Conservation (phyloP, 1,284 basidiomycete species). For the Cryptococcus jaspeensis region DNA sequence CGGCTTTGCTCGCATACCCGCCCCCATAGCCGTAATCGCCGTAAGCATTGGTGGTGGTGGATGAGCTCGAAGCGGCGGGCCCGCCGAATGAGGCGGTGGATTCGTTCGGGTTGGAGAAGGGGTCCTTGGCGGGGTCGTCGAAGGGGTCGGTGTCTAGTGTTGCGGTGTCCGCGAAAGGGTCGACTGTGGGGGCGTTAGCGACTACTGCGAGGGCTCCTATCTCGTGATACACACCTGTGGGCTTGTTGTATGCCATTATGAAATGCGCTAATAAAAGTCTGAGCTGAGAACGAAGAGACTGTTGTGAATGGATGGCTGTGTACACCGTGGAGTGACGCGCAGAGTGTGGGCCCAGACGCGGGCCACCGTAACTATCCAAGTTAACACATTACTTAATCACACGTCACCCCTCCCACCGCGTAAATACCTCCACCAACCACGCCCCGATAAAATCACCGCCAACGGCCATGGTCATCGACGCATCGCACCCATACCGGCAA, state of each 20-base stretch:
- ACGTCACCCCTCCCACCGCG: too few species aligned
- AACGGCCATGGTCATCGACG: background rate
- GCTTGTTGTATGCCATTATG: too few species aligned
- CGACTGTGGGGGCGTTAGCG: background rate
- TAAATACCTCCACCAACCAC: background rate
- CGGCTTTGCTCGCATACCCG: constrained; percentile 8
- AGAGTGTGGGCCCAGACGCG: too few species aligned
- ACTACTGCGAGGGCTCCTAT: too few species aligned
- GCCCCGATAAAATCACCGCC: background rate
- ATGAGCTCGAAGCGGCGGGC: background rate
- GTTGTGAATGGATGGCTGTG: too few species aligned
- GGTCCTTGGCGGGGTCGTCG: constrained; percentile 34
- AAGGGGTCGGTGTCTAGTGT: constrained; percentile 36
- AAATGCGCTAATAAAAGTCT: too few species aligned
- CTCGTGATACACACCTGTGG: too few species aligned
- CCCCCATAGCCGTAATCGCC: constrained; percentile 14
- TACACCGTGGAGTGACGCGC: too few species aligned
- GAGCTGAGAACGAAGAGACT: too few species aligned
- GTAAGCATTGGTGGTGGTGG: constrained; percentile 11
- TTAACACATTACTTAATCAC: too few species aligned
- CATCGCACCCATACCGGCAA: background rate
- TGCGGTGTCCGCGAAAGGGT: constrained; percentile 16
- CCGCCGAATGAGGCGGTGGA: constrained; percentile 39
- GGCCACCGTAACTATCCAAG: too few species aligned
- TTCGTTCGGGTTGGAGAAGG: constrained; percentile 40